Base-by-base conservation (phyloP, 208 protist species). In the Porcisia deanei region DNA sequence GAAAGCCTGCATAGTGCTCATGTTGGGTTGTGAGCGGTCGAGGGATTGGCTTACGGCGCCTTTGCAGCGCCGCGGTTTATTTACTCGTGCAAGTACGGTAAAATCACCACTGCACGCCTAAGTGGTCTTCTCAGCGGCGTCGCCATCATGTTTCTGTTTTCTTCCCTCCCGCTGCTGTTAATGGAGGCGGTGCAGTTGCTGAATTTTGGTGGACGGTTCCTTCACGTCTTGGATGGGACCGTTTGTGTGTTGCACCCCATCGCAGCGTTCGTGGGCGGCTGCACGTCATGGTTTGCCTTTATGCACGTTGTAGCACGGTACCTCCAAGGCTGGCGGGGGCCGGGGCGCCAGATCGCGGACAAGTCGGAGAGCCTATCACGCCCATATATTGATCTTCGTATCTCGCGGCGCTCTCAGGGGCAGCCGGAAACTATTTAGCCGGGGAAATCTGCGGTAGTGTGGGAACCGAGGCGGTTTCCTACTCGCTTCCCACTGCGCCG, bases 41-140 rank as follows among this genome's bases (percentile, higher is more conserved):
- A 82, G 30, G 43, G 91, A 22, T 43, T 93, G 16, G 58, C 70
- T 2, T 95, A 87, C 65, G 89, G 61, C 3, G 39, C 61, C 3
- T 73, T 73, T 49, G 85, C 80, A 0, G 90, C 73, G 8, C 93
- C 93, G 37, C 79, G 95, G 22, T 93, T 95, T 75, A 80, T 97
- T 5, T 94, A 91, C 73, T 77, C 88, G 39, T 97, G 95, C 81
- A 95, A 94, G 75, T 97, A 97, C 73, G 89, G 88, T n/a, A 59
- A 70, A 5, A 89, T 85, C 2, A 73, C 75, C 22, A 58, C 65
- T 20, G 68, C 69, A 25, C 77, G 89, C 34, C 54, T 77, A 22
- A 79, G 58, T 14, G 64, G 87, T 6, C 60, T 94, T 47, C 75
- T 88, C 14, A 39, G 30, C 12, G 93, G 91, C 10, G 85, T 93